phyloP scores from a whole-genome alignment of 257 asterid species.

The Jacaranda mimosifolia region DNA sequence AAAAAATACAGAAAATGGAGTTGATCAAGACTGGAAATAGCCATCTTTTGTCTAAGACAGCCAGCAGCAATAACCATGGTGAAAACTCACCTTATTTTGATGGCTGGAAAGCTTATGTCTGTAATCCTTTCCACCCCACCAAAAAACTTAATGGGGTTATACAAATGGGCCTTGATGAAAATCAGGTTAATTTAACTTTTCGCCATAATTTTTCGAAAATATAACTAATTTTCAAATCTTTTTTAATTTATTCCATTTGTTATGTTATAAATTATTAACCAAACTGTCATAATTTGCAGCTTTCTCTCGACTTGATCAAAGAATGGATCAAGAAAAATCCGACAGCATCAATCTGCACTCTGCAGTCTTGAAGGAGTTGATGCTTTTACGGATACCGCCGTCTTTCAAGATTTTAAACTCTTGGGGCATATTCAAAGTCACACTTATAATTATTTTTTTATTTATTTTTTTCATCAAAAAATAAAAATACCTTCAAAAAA shows the following conservation, averaged over 20 bases:
- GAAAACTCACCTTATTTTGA: constrained; percentile 87
- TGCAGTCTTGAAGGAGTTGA: constrained; percentile 63
- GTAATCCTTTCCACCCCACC: constrained; percentile 73
- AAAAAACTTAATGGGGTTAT: constrained; percentile 76
- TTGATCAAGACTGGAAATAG: constrained; percentile 25
- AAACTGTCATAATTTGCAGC: constrained; percentile 48
- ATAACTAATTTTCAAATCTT: background rate
- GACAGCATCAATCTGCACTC: constrained; percentile 69
- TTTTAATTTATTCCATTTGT: too few relatives aligned
- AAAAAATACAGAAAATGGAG: constrained; percentile 49
- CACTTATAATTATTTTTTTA: too few relatives aligned
- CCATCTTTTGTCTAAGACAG: constrained; percentile 63
- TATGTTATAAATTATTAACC: background rate
- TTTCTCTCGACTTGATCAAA: constrained; percentile 58
- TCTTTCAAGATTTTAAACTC: constrained; percentile 85
- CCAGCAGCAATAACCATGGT: constrained; percentile 70
- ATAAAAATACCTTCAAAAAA: too few relatives aligned
- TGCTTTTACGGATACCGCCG: constrained; percentile 61
- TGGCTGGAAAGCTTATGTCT: constrained; percentile 90
- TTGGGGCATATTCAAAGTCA: too few relatives aligned
- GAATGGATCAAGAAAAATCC: constrained; percentile 78
- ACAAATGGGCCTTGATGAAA: constrained; percentile 95
- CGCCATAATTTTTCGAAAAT: background rate
- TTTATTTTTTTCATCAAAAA: too few relatives aligned
- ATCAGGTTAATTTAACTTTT: constrained; percentile 52